phyloP scores from a whole-genome alignment of 345 rosid genomes.

The Camelina laxa region DNA sequence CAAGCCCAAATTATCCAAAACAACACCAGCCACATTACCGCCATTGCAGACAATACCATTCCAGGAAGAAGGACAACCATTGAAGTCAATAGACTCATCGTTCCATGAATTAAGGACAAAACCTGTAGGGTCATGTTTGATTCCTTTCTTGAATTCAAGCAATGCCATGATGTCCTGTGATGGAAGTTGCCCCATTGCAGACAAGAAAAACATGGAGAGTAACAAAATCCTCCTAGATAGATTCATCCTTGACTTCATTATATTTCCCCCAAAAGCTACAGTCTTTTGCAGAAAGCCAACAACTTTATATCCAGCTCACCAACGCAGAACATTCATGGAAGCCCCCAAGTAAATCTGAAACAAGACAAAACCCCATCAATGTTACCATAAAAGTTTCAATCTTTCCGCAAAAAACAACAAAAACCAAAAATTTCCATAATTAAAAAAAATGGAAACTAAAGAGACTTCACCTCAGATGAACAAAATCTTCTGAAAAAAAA shows the following conservation, averaged over 20 bases:
- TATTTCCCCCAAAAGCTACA: slow-evolving; percentile 24
- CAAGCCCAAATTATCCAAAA: slow-evolving; percentile 77
- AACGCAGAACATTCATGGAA: slow-evolving; percentile 31
- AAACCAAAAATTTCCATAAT: not conserved
- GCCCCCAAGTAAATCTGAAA: slow-evolving; percentile 36
- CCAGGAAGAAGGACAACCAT: slow-evolving; percentile 98
- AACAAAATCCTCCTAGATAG: slow-evolving; percentile 54
- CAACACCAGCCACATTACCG: slow-evolving; percentile 87
- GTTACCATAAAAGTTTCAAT: slow-evolving; percentile 1
- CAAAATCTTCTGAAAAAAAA: slow-evolving; percentile 33
- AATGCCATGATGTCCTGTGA: slow-evolving; percentile 94
- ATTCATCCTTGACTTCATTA: slow-evolving; percentile 51
- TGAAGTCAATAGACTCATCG: slow-evolving; percentile 90
- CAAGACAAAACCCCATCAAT: slow-evolving; percentile 18
- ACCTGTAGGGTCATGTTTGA: slow-evolving; percentile 97
- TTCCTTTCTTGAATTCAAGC: slow-evolving; percentile 94
- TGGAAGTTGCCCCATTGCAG: slow-evolving; percentile 87
- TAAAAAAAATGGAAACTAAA: not conserved
- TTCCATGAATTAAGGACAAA: slow-evolving; percentile 93
- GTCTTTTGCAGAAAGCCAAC: slow-evolving; percentile 28
- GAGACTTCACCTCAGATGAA: slow-evolving; percentile 25
- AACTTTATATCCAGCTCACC: slow-evolving; percentile 22
- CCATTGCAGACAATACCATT: slow-evolving; percentile 93
- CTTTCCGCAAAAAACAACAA: not conserved
- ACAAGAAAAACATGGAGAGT: slow-evolving; percentile 52